Percentiles rank a stretch among this genome's conserved stretches.
phyloP scores from a whole-genome alignment of 1,139 yeast species.

The Hemisphaericaspora xylofermentans region DNA sequence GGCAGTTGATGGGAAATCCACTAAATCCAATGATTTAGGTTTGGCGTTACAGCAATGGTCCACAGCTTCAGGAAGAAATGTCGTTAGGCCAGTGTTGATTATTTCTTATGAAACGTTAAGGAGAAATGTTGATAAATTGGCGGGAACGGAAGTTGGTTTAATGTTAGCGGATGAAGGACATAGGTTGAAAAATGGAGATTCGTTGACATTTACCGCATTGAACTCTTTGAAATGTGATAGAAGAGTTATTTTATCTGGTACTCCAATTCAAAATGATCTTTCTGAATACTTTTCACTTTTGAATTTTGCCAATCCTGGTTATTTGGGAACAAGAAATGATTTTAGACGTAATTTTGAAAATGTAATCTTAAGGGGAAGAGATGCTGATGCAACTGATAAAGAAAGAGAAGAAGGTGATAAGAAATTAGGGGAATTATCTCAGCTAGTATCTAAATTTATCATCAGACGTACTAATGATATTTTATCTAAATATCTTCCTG shows the following conservation, averaged over 20 bases:
- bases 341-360: slow-evolving; percentile 84
- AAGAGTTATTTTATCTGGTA: slow-evolving; percentile 91
- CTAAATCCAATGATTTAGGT: slow-evolving; percentile 66
- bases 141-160: slow-evolving; percentile 81
- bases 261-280: slow-evolving; percentile 95
- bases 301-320: slow-evolving; percentile 93
- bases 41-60: slow-evolving; percentile 84
- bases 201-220: slow-evolving; percentile 85
- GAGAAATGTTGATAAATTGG: slow-evolving; percentile 75
- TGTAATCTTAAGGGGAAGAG: slow-evolving; percentile 80
- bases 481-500: slow-evolving; percentile 87
- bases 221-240: slow-evolving; percentile 81
- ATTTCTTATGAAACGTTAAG: slow-evolving; percentile 95
- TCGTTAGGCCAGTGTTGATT: slow-evolving; percentile 90
- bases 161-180: slow-evolving; percentile 97
- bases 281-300: slow-evolving; percentile 91
- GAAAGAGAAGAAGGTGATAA: slow-evolving; percentile 72
- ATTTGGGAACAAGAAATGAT: slow-evolving; percentile 79
- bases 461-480: slow-evolving; percentile 96
- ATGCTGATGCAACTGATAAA: slow-evolving; percentile 82
- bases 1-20: slow-evolving; percentile 87
- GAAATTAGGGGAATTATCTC: slow-evolving; percentile 69
- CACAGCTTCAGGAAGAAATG: slow-evolving; percentile 79
- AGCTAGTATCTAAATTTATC: slow-evolving; percentile 81
- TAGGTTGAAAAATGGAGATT: slow-evolving; percentile 90